Conservation (phyloP, 192 early-diverging fungal species). For the Podila epicladia region DNA sequence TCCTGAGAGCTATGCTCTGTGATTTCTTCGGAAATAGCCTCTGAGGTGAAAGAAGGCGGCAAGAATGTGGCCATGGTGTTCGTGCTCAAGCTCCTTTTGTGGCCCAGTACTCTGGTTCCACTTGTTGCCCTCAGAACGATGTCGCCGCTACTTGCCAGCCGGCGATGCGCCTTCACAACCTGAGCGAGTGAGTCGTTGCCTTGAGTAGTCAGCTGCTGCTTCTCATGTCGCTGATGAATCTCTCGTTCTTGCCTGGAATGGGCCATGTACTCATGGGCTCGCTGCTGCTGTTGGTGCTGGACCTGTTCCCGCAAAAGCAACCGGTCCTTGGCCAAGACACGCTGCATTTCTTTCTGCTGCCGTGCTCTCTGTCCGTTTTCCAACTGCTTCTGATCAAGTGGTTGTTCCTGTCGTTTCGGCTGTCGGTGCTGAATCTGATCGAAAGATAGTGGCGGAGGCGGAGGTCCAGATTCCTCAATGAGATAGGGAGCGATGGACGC, state of each 20-base stretch:
- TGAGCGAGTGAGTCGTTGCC: too few species aligned
- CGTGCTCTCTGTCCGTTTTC: constrained; percentile 11
- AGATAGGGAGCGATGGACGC: constrained; percentile 1
- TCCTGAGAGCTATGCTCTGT: too few species aligned
- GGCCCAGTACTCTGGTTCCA: too few species aligned
- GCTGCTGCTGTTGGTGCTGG: constrained; percentile 5
- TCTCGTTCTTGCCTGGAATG: too few species aligned
- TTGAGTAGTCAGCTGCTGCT: too few species aligned
- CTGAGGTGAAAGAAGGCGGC: not conserved
- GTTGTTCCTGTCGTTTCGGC: not conserved
- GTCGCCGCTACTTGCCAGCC: too few species aligned
- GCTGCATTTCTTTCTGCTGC: constrained; percentile 15
- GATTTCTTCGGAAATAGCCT: not conserved
- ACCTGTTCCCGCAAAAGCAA: not conserved
- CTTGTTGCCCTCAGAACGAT: too few species aligned
- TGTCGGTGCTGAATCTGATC: constrained; percentile 6
- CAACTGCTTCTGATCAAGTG: constrained; percentile 2
- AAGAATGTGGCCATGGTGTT: not conserved
- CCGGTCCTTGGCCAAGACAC: constrained; percentile 9
- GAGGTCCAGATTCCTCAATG: not conserved
- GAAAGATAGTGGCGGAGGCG: constrained; percentile 7
- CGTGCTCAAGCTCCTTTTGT: too few species aligned
- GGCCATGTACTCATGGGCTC: too few species aligned
- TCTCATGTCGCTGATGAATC: too few species aligned
- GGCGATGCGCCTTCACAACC: too few species aligned